Conservation (phyloP, 192 early-diverging fungal species). For the Entomortierella parvispora region DNA sequence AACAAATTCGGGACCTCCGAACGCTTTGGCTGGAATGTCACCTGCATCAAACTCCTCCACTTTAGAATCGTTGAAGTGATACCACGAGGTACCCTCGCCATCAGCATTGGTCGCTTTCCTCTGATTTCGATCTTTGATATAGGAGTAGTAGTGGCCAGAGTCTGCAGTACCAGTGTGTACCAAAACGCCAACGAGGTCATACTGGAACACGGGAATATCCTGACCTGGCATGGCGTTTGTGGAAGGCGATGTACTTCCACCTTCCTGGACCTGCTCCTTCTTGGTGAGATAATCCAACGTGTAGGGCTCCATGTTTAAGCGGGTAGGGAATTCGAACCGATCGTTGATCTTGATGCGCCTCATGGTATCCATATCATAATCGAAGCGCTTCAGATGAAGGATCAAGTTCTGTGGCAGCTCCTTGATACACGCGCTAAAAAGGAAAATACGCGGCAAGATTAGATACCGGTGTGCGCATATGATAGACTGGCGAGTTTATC, state of each 20-base stretch:
- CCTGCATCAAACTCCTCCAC: slow-evolving; percentile 61
- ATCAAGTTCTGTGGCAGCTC: slow-evolving; percentile 66
- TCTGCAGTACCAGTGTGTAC: slow-evolving; percentile 70
- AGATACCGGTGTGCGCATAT: no score
- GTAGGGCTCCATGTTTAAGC: slow-evolving; percentile 66
- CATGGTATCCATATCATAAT: slow-evolving; percentile 67
- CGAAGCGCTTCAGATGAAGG: slow-evolving; percentile 73
- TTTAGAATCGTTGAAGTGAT: slow-evolving; percentile 64
- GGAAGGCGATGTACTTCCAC: slow-evolving; percentile 20
- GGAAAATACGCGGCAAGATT: no score
- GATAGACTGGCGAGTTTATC: background rate
- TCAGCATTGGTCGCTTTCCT: background rate
- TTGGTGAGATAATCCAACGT: slow-evolving; percentile 54
- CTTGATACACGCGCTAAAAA: slow-evolving; percentile 58
- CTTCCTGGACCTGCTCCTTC: slow-evolving; percentile 53
- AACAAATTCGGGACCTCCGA: slow-evolving; percentile 57
- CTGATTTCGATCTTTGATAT: slow-evolving; percentile 53
- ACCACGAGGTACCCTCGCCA: slow-evolving; percentile 46
- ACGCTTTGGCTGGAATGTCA: slow-evolving; percentile 56
- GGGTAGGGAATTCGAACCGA: slow-evolving; percentile 63
- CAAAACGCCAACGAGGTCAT: slow-evolving; percentile 64
- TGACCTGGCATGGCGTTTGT: background rate
- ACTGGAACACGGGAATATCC: slow-evolving; percentile 40
- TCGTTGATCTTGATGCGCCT: slow-evolving; percentile 69
- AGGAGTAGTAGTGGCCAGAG: slow-evolving; percentile 68